Evolutionary conservation across 2,329 filamentous ascomycete species (phyloP).

Genomic region (Diaporthe humulicola): DNA sequence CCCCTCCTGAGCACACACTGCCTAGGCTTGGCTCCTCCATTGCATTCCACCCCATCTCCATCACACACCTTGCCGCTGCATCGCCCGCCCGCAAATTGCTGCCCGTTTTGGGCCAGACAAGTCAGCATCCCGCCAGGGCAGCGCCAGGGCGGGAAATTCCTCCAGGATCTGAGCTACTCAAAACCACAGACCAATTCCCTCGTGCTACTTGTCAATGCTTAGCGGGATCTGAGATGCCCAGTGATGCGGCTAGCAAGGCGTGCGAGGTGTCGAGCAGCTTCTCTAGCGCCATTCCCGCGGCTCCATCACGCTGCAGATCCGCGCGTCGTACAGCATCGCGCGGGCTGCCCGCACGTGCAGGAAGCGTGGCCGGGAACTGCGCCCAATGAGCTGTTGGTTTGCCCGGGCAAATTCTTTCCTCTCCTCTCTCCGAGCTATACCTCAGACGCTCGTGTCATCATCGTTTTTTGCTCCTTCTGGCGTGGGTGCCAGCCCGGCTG

Average conservation of each 20-base stretch:
- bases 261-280: neutral
- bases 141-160: neutral
- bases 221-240: constrained; percentile 17
- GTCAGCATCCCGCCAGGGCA: neutral
- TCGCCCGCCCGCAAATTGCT: constrained; percentile 27
- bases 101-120: neutral
- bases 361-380: neutral
- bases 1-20: constrained; percentile 1
- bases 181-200: neutral
- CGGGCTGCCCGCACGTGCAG: neutral
- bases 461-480: neutral
- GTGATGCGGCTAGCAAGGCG: neutral
- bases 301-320: constrained; percentile 30
- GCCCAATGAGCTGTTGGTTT: constrained; percentile 8
- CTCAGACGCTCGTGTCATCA: constrained; percentile 14
- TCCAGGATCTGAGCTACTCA: constrained; percentile 11
- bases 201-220: neutral
- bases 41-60: neutral
- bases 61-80: neutral
- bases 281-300: constrained; percentile 21
- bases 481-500: constrained; percentile 16
- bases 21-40: neutral
- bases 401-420: constrained; percentile 13
- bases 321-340: neutral
- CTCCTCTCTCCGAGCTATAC: neutral